Percentiles rank a stretch among this genome's conserved stretches.
Evolutionary conservation across 2,329 filamentous ascomycete species (phyloP).

Genomic region (Fusarium palustre): DNA sequence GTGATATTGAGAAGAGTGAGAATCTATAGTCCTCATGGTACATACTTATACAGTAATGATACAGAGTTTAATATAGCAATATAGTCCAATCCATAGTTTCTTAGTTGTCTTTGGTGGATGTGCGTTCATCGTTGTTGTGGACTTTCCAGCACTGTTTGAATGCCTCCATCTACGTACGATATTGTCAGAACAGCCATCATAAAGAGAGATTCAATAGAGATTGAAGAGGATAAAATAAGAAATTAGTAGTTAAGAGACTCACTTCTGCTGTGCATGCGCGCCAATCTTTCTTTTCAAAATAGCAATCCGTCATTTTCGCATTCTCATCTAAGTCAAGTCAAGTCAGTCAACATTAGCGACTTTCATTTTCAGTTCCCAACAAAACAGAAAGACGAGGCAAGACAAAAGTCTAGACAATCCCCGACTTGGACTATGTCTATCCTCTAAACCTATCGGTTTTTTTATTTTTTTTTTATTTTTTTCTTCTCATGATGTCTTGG

Average conservation of each 20-base stretch:
- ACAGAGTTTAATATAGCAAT: not conserved
- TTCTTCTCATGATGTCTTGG: not conserved
- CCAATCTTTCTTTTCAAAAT: slow-evolving; percentile 97
- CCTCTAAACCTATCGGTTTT: rapidly evolving
- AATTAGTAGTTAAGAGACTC: slow-evolving; percentile 51
- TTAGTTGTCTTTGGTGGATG: slow-evolving; percentile 75
- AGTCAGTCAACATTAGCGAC: slow-evolving; percentile 15
- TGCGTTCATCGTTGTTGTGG: slow-evolving; percentile 87
- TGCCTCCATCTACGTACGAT: slow-evolving; percentile 77
- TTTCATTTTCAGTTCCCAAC: slow-evolving; percentile 17
- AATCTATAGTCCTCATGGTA: not conserved
- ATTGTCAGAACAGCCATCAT: slow-evolving; percentile 24
- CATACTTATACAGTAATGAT: slow-evolving; percentile 9
- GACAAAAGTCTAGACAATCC: not conserved
- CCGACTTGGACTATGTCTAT: not conserved
- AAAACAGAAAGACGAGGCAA: slow-evolving; percentile 11
- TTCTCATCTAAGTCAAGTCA: slow-evolving; percentile 76
- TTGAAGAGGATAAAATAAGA: not conserved
- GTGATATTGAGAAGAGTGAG: not conserved
- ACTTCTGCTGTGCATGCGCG: slow-evolving; percentile 88
- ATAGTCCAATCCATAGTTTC: not conserved
- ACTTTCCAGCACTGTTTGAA: slow-evolving; percentile 94
- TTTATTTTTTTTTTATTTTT: not conserved
- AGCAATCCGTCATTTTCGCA: slow-evolving; percentile 91
- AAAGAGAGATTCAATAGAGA: not conserved